Conservation (phyloP, 2,329 filamentous ascomycete species). For the Thermoascus crustaceus region DNA sequence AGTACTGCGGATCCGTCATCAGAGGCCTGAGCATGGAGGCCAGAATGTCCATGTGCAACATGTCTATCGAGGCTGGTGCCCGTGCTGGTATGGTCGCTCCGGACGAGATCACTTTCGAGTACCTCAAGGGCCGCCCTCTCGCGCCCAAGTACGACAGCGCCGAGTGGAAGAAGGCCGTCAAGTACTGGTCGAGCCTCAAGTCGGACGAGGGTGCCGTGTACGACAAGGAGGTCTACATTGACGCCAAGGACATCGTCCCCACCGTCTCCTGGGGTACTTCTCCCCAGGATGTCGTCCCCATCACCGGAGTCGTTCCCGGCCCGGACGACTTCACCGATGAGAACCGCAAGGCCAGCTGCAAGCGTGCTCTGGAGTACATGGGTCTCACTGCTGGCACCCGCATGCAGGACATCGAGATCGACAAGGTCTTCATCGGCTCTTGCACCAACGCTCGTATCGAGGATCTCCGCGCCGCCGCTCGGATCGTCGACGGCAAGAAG, state of each 20-base stretch:
- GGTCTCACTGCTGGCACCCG: constrained; percentile 75
- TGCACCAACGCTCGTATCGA: constrained; percentile 98
- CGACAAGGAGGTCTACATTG: constrained; percentile 80
- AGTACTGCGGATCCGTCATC: constrained; percentile 95
- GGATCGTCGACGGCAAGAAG: constrained; percentile 79
- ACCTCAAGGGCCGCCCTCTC: constrained; percentile 82
- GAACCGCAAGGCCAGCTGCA: constrained; percentile 69
- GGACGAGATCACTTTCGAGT: constrained; percentile 88
- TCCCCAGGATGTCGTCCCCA: constrained; percentile 91
- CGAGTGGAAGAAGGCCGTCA: constrained; percentile 81
- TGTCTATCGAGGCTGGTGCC: constrained; percentile 95
- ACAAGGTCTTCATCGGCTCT: constrained; percentile 97
- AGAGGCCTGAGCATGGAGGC: constrained; percentile 87
- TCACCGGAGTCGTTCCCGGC: constrained; percentile 81
- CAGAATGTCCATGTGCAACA: constrained; percentile 99
- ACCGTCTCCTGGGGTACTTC: constrained; percentile 97
- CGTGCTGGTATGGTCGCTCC: constrained; percentile 95
- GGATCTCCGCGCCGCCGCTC: constrained; percentile 80
- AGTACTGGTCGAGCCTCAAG: constrained; percentile 79
- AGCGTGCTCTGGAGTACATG: constrained; percentile 91
- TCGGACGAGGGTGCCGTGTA: constrained; percentile 85
- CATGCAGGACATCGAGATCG: constrained; percentile 84
- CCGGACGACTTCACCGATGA: constrained; percentile 78
- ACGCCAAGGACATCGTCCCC: constrained; percentile 85
- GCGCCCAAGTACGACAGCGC: constrained; percentile 75